Conservation (phyloP, 139 green algal species). For the Chlorella ohadii region DNA sequence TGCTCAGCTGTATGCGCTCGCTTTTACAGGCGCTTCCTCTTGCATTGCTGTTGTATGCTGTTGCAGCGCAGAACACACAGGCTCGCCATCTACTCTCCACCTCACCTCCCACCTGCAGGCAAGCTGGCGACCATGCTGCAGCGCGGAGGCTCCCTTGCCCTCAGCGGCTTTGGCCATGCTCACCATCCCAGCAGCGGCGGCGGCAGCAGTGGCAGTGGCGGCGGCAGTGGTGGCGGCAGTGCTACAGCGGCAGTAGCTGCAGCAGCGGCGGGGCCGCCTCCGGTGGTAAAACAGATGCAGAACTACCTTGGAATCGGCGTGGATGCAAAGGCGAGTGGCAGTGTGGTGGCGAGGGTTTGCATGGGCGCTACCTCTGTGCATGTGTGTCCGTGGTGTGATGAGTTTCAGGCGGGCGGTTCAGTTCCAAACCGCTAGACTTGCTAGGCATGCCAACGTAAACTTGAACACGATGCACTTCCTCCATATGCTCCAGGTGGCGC, state of each 20-base stretch:
- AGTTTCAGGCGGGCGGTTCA: too few species aligned
- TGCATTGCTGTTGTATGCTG: too few species aligned
- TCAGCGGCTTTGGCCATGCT: neutral
- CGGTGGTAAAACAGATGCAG: slow-evolving; percentile 62
- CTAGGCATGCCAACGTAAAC: too few species aligned
- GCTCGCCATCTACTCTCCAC: too few species aligned
- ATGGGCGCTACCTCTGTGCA: too few species aligned
- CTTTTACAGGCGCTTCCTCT: too few species aligned
- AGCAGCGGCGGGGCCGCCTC: neutral
- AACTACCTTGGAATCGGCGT: slow-evolving; percentile 90
- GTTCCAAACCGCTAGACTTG: too few species aligned
- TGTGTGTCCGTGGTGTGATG: too few species aligned
- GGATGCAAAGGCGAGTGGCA: slow-evolving; percentile 68
- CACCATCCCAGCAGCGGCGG: neutral
- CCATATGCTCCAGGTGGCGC: slow-evolving; percentile 38
- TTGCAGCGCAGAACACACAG: too few species aligned
- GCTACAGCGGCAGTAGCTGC: neutral
- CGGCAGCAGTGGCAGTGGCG: neutral
- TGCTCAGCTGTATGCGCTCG: neutral
- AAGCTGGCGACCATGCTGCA: slow-evolving; percentile 7
- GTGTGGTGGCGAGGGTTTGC: too few species aligned
- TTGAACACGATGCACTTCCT: too few species aligned
- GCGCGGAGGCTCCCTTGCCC: neutral
- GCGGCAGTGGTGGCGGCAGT: neutral
- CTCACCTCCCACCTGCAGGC: neutral